Evolutionary conservation across 768 basidiomycete genomes (phyloP).

Genomic region (Cyclocybe aegerita): DNA sequence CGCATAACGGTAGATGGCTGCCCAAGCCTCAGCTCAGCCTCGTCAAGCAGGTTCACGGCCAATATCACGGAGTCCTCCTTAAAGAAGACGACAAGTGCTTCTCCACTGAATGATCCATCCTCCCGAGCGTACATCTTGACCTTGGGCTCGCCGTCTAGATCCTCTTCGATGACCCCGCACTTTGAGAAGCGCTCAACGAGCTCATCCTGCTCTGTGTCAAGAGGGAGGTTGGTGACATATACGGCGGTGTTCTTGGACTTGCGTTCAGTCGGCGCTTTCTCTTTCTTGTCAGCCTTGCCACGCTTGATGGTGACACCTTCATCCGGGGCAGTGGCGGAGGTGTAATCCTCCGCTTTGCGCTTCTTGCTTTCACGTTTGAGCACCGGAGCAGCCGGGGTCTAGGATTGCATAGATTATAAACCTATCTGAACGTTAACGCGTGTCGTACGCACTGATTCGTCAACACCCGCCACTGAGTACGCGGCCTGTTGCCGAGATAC

Average conservation of each 20-base stretch:
- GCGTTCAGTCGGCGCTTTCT: conserved; percentile 44
- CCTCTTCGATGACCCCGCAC: conserved; percentile 92
- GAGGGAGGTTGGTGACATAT: conserved; percentile 83
- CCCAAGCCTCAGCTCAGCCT: conserved; percentile 86
- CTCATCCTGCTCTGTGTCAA: conserved; percentile 71
- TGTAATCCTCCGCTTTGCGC: conserved; percentile 74
- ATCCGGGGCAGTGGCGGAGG: conserved; percentile 46
- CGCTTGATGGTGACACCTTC: conserved; percentile 63
- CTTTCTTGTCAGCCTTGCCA: conserved; percentile 55
- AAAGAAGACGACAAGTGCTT: conserved; percentile 95
- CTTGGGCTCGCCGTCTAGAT: conserved; percentile 87
- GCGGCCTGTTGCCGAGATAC: conserved; percentile 91
- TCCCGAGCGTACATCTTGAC: conserved; percentile 94
- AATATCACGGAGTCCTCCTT: conserved; percentile 93
- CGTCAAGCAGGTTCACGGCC: conserved; percentile 84
- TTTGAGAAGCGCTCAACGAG: conserved; percentile 85
- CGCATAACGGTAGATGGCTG: conserved; percentile 71
- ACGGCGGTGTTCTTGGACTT: conserved; percentile 93
- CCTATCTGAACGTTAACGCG: conserved; percentile 5
- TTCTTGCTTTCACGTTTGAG: conserved; percentile 79
- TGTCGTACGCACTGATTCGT: conserved; percentile 73
- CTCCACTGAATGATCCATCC: conserved; percentile 87
- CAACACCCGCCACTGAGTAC: conserved; percentile 89
- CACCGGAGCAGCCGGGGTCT: conserved; percentile 89
- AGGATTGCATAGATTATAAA: conserved; percentile 16